Conservation (phyloP, 257 asterid species). For the Ilex aquifolium region DNA sequence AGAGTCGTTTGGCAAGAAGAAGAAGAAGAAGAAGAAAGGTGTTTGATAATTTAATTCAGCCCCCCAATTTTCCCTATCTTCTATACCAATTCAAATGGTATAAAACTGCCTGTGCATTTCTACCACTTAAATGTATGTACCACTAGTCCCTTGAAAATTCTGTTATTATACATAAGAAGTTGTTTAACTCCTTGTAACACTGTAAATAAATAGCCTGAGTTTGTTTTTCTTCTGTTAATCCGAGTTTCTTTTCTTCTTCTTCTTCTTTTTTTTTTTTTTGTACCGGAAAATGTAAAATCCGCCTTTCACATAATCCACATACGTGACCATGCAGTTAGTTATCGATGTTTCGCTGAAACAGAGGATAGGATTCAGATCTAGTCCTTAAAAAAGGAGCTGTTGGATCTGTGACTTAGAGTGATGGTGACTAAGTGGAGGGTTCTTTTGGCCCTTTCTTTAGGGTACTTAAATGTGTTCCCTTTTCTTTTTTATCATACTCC, state of each 20-base stretch:
- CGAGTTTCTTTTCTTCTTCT: constrained; percentile 4
- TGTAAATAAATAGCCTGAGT: constrained; percentile 67
- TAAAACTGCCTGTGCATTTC: constrained; percentile 16
- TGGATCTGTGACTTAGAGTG: constrained; percentile 44
- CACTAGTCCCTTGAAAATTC: constrained; percentile 23
- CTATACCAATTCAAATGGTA: constrained; percentile 3
- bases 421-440: constrained; percentile 50
- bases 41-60: constrained; percentile 5
- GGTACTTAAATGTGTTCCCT: not conserved
- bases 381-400: constrained; percentile 30
- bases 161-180: constrained; percentile 39
- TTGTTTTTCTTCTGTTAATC: constrained; percentile 22
- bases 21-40: constrained; percentile 3
- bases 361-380: constrained; percentile 32
- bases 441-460: constrained; percentile 25
- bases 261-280: too few relatives aligned
- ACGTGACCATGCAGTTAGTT: not conserved
- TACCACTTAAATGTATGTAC: constrained; percentile 46
- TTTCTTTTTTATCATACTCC: not conserved
- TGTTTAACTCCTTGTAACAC: constrained; percentile 52
- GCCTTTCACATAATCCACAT: too few relatives aligned
- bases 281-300: too few relatives aligned
- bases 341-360: constrained; percentile 11
- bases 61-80: constrained; percentile 15
- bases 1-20: constrained; percentile 1